Percentiles rank a stretch among this genome's conserved stretches.
Conservation (phyloP, 768 basidiomycete genomes). For the Austroboletus eburneus region DNA sequence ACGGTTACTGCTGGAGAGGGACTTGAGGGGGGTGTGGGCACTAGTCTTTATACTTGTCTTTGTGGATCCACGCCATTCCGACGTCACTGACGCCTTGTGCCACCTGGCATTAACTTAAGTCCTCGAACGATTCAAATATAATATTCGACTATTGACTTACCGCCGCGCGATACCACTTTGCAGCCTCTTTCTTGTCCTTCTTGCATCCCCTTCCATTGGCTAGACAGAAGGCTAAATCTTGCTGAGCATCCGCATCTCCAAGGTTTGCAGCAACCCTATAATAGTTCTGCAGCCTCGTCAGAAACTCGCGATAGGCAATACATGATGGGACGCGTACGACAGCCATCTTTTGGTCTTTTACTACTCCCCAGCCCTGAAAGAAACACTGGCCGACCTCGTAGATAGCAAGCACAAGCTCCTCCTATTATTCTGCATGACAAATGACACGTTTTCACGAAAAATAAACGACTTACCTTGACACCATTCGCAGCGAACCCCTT, state of each 20-base stretch:
- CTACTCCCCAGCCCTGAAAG: slow-evolving; percentile 88
- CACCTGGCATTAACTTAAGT: slow-evolving; percentile 33
- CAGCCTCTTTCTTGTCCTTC: slow-evolving; percentile 82
- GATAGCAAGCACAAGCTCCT: slow-evolving; percentile 81
- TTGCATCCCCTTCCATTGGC: slow-evolving; percentile 87
- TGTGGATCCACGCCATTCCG: slow-evolving; percentile 89
- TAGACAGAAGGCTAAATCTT: slow-evolving; percentile 79
- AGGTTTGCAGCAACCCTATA: slow-evolving; percentile 79
- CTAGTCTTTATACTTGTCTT: slow-evolving; percentile 60
- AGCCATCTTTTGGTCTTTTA: slow-evolving; percentile 86
- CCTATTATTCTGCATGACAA: slow-evolving; percentile 33
- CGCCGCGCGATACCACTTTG: slow-evolving; percentile 88
- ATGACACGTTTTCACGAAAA: background rate
- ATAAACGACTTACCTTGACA: slow-evolving; percentile 42
- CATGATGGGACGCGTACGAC: slow-evolving; percentile 45
- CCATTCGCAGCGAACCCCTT: slow-evolving; percentile 49
- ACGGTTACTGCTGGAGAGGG: background rate
- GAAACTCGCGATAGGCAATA: too few species aligned
- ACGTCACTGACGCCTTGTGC: slow-evolving; percentile 76
- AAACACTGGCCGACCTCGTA: slow-evolving; percentile 93
- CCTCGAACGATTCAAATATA: background rate
- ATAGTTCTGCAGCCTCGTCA: slow-evolving; percentile 53
- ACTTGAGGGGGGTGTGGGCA: background rate
- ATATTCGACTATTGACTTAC: slow-evolving; percentile 39
- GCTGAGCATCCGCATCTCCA: slow-evolving; percentile 85